Evolutionary conservation across 768 basidiomycete species (phyloP).

Genomic region (Auricularia heimuer): DNA sequence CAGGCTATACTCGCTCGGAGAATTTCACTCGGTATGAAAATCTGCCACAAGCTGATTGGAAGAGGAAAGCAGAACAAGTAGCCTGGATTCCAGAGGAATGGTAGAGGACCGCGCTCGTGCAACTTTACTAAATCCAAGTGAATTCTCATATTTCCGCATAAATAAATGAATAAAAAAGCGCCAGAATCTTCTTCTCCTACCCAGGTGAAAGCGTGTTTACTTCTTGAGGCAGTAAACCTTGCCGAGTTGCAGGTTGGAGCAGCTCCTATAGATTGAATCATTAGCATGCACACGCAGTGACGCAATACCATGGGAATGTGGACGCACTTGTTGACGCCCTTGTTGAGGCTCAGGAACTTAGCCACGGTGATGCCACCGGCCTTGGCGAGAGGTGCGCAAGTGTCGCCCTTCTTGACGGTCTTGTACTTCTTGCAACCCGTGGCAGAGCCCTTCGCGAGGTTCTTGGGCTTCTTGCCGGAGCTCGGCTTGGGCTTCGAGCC

Average conservation of each 20-base stretch:
- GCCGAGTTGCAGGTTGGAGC: not conserved
- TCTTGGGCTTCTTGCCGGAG: not conserved
- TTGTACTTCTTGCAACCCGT: not conserved
- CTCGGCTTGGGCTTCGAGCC: not conserved
- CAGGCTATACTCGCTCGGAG: not conserved
- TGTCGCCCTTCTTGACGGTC: constrained; percentile 1
- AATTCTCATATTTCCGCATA: too few species aligned
- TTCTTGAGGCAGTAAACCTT: not conserved
- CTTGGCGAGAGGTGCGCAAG: not conserved
- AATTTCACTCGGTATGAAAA: not conserved
- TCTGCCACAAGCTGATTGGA: not conserved
- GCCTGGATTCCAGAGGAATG: not conserved
- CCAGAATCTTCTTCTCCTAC: too few species aligned
- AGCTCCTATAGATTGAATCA: not conserved
- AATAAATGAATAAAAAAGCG: too few species aligned
- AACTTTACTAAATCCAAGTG: too few species aligned
- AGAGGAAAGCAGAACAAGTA: not conserved
- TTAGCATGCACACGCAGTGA: too few species aligned
- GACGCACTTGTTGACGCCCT: not conserved
- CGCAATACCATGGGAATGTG: too few species aligned
- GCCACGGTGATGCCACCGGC: not conserved
- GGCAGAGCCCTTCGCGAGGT: not conserved
- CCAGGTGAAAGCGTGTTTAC: not conserved
- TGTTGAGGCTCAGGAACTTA: not conserved
- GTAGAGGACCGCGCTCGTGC: not conserved